phyloP scores from a whole-genome alignment of 164 flowering plant genomes.

The Cinnamomum chago region DNA sequence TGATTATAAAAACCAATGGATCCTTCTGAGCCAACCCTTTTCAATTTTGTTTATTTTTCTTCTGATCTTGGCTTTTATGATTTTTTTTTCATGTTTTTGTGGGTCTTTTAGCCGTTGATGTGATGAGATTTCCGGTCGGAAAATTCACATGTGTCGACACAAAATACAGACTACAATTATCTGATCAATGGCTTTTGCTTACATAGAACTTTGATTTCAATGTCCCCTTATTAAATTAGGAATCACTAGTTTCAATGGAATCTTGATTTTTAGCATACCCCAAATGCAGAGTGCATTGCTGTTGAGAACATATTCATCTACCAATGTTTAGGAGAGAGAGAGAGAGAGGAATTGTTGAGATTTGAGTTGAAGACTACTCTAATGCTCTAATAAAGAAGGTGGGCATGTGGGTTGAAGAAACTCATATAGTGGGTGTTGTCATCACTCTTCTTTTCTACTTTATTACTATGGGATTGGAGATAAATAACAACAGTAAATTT shows the following conservation, averaged over 20 bases:
- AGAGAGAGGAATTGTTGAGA: too few relatives aligned
- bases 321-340: too few relatives aligned
- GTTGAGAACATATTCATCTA: too few relatives aligned
- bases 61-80: neutral
- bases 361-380: too few relatives aligned
- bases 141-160: slow-evolving; percentile 35
- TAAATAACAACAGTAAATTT: too few relatives aligned
- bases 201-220: too few relatives aligned
- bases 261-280: neutral
- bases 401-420: too few relatives aligned
- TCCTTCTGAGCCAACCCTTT: slow-evolving; percentile 70
- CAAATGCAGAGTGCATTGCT: neutral
- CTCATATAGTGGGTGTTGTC: too few relatives aligned
- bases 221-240: neutral
- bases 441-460: too few relatives aligned
- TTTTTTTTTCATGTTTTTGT: neutral
- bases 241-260: neutral
- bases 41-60: neutral
- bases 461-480: too few relatives aligned
- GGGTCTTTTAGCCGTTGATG: slow-evolving; percentile 27
- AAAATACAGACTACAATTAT: slow-evolving; percentile 82
- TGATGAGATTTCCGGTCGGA: slow-evolving; percentile 46
- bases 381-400: too few relatives aligned
- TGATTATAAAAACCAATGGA: slow-evolving; percentile 76
- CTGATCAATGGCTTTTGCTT: slow-evolving; percentile 48